Evolutionary conservation across 1,139 yeast species (phyloP).

Genomic region (Geotrichum europaeum): DNA sequence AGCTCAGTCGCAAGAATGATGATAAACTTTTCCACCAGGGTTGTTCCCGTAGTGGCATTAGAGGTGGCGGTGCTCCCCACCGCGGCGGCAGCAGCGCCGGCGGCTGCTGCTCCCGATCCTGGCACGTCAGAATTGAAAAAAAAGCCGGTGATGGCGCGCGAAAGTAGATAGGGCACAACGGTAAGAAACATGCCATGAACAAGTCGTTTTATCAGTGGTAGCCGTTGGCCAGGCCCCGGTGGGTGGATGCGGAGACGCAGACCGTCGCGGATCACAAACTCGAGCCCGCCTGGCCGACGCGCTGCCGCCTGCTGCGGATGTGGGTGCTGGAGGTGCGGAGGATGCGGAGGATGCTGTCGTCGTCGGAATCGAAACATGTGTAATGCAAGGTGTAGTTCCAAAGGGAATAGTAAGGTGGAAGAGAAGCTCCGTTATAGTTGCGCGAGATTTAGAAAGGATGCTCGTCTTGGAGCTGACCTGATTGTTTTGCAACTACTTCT

Average conservation of each 20-base stretch:
- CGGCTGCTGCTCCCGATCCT: neutral
- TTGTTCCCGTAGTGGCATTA: neutral
- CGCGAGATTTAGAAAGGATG: neutral
- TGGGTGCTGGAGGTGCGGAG: neutral
- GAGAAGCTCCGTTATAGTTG: neutral
- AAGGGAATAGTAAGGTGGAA: neutral
- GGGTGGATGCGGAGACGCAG: neutral
- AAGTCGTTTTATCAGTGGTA: neutral
- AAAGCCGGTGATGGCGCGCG: neutral
- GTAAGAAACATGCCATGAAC: neutral
- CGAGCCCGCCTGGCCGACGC: neutral
- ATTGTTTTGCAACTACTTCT: neutral
- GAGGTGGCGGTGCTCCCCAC: neutral
- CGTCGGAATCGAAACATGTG: neutral
- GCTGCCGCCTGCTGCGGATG: neutral
- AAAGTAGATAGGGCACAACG: neutral
- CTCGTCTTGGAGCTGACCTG: neutral
- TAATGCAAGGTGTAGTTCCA: neutral
- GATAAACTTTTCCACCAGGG: constrained; percentile 6
- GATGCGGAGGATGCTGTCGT: neutral
- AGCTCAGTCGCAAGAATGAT: constrained; percentile 9
- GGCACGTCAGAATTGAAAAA: neutral
- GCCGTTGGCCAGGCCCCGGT: neutral
- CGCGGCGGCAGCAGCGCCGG: neutral
- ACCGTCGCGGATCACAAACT: neutral